Evolutionary conservation across 139 green algal genomes (phyloP).

Genomic region (Picochlorum sp.): DNA sequence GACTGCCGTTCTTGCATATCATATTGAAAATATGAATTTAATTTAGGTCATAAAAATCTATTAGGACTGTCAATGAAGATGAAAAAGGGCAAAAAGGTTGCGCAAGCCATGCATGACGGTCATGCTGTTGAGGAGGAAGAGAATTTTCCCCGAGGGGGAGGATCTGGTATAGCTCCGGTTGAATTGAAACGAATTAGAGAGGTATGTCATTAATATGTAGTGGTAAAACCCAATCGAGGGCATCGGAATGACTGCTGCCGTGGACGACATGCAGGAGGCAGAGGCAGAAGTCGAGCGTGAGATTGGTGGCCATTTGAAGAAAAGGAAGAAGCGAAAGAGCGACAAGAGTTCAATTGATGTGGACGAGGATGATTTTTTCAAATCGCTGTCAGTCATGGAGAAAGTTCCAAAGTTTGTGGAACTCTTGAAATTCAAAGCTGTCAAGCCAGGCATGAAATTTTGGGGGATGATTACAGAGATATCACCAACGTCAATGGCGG

Average conservation of each 20-base stretch:
- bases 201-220: slow-evolving; percentile 12
- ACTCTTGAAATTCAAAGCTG: slow-evolving; percentile 75
- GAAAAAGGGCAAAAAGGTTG: neutral
- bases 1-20: too few species aligned
- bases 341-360: neutral
- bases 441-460: slow-evolving; percentile 55
- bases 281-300: slow-evolving; percentile 51
- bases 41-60: too few species aligned
- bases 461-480: slow-evolving; percentile 72
- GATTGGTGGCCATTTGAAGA: slow-evolving; percentile 19
- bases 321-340: slow-evolving; percentile 13
- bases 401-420: slow-evolving; percentile 65
- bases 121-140: slow-evolving; percentile 32
- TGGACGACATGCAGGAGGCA: slow-evolving; percentile 31
- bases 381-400: slow-evolving; percentile 15
- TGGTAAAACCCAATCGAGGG: neutral
- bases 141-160: slow-evolving; percentile 60
- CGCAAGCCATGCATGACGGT: neutral
- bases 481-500: slow-evolving; percentile 38
- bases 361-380: slow-evolving; percentile 45
- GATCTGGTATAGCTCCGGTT: slow-evolving; percentile 43
- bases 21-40: too few species aligned
- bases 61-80: neutral
- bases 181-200: slow-evolving; percentile 43
- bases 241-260: neutral